Evolutionary conservation across 345 rosid species (phyloP), one percentile per base, ranked within the genome.

Genomic region (Durio zibethinus): DNA sequence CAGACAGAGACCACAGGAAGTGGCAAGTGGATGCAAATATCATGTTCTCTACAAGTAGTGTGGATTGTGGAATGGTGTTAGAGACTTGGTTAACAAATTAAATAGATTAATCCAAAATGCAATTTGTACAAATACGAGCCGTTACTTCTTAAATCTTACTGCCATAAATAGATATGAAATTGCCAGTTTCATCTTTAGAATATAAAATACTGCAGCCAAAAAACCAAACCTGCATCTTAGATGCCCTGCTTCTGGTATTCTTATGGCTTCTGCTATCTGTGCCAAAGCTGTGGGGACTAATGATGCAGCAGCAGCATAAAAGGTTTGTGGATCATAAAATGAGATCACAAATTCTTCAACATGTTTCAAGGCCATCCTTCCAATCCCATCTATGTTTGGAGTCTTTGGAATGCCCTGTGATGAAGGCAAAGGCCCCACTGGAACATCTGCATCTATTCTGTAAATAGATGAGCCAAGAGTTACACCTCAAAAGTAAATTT

Each of bases 201-300:
- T 69, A 7, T 29, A 20, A 69, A 47, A 69, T 25, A 7, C 38
- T 48, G 43, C 20, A 16, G 68, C 60, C 23, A 40, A 27, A 25
- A 20, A 50, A 31, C 7, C n/a, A 76, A 77, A 93, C 98, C 97
- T 92, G 98, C 96, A 94, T 90, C 98, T 86, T 61, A 94, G 86
- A 82, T 91, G 96, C 57, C 98, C 98, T 36, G 96, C 97, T 88
- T 92, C 97, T 84, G 83, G 98, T 81, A 94, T 92, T 38, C 92
- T 94, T 79, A 94, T 93, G 81, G 89, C 86, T 83, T 94, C 97
- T 27, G 96, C 86, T 53, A 94, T 94, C 83, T 92, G 97, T n/a
- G 89, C 84, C 81, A 94, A 80, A 76, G 93, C 85, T 67, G 93
- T 88, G 20, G 97, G 92, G 66, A 90, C 88, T 62, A 89, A 90